Evolutionary conservation across 2,329 filamentous ascomycete species (phyloP).

Genomic region (Sporothrix schenckii): DNA sequence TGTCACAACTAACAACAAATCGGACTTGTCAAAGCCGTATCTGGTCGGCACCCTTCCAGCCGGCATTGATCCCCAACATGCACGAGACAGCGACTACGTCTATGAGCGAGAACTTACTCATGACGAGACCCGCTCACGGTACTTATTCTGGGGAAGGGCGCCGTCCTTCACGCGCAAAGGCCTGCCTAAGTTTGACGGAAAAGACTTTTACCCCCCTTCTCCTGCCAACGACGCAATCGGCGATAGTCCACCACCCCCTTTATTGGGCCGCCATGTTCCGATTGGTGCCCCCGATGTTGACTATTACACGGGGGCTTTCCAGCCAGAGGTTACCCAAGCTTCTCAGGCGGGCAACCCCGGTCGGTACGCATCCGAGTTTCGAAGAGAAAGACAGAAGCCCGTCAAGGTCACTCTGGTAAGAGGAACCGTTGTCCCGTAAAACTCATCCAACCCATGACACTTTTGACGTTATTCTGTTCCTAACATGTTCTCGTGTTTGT

Average conservation of each 20-base stretch:
- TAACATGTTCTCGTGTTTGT: not conserved
- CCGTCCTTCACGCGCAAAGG: slow-evolving; percentile 55
- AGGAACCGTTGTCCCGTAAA: not conserved
- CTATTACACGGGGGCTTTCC: slow-evolving; percentile 2
- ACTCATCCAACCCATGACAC: not conserved
- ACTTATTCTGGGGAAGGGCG: slow-evolving; percentile 63
- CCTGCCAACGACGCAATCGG: slow-evolving; percentile 40
- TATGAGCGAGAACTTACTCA: slow-evolving; percentile 61
- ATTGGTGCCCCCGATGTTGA: slow-evolving; percentile 23
- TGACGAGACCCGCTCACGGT: slow-evolving; percentile 61
- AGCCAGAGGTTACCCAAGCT: not conserved
- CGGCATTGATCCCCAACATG: slow-evolving; percentile 49
- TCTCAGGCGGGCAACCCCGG: not conserved
- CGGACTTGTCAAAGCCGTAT: slow-evolving; percentile 50
- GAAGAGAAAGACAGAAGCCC: slow-evolving; percentile 23
- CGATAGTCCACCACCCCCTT: not conserved
- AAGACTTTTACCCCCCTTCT: slow-evolving; percentile 64
- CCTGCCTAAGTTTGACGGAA: slow-evolving; percentile 66
- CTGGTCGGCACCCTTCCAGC: slow-evolving; percentile 57
- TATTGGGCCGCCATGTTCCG: slow-evolving; percentile 15
- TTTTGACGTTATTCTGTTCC: not conserved
- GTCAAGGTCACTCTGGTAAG: slow-evolving; percentile 36
- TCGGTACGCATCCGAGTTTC: slow-evolving; percentile 21
- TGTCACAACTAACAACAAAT: slow-evolving; percentile 31
- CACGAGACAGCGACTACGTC: slow-evolving; percentile 53